Evolutionary conservation across 306 rosid genomes (phyloP), one percentile per base, ranked within the genome.

Genomic region (Quercus suber): DNA sequence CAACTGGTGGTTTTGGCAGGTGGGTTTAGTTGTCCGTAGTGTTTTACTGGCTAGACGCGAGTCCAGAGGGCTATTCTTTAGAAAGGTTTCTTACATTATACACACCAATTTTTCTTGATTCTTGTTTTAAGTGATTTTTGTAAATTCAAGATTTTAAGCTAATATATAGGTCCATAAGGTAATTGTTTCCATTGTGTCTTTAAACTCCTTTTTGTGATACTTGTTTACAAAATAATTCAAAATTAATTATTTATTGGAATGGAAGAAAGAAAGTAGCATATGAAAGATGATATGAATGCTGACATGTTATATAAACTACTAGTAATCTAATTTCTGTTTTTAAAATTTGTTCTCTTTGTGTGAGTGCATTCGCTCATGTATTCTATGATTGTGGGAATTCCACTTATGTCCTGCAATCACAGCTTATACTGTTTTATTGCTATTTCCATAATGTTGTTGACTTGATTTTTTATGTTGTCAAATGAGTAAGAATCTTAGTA

Each of bases 81-180:
- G 45, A 41, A 41, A 8, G 45, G 45, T 41, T 41, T 41, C 45
- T 0, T 8, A 41, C 45, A 0, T 37, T 37, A 37, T 37, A 2
- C 11, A 37, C 11, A 8, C 11, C 0, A 0, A 37, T 41, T 13
- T 64, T 0, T 69, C 0, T 8, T 33, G 15, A 14, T 21, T 69
- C 14, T 41, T 21, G 55, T 11, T 41, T 13, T 0, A 10, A 4
- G 45, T 17, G 3, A 28, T 19, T 35, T 33, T 18, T n/a, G 9
- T 21, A 15, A 21, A 2, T 3, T 45, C 19, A 43, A 13, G 56
- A 69, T 19, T 43, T 69, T 1, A 70, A 41, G 15, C 74, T 20
- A 45, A 70, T 15, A 30, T 31, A 49, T 15, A 6, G 20, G 3
- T 28, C 18, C 43, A 27, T 15, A 49, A 30, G 45, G 43, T 64